Percentiles rank a stretch among this genome's conserved stretches.
Evolutionary conservation across 2,329 filamentous ascomycete genomes (phyloP).

Genomic region (Beauveria pseudobassiana): DNA sequence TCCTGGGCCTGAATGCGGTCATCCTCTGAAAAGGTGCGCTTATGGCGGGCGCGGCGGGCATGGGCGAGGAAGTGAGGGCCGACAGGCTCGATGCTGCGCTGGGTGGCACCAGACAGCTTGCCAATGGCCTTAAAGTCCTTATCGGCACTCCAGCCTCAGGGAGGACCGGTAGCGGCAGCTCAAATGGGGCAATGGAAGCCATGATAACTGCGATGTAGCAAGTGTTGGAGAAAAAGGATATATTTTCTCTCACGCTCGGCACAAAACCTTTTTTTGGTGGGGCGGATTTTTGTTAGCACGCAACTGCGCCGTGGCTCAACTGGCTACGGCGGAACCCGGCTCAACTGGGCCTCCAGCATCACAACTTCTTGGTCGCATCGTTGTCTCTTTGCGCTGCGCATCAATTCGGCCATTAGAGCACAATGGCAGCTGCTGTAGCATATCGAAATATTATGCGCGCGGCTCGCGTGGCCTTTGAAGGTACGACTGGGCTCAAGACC

Average conservation of each 20-base stretch:
- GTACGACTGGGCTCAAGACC: constrained; percentile 35
- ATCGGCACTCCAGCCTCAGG: constrained; percentile 73
- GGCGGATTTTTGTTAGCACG: not conserved
- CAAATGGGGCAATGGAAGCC: constrained; percentile 55
- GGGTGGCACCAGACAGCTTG: constrained; percentile 65
- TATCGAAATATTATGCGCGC: constrained; percentile 80
- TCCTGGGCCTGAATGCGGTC: constrained; percentile 94
- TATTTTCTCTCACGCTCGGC: not conserved
- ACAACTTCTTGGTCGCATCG: not conserved
- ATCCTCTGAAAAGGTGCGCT: constrained; percentile 97
- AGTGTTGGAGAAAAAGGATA: constrained; percentile 12
- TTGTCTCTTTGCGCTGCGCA: not conserved
- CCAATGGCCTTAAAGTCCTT: constrained; percentile 88
- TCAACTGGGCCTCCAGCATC: constrained; percentile 17
- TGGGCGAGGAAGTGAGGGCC: constrained; percentile 97
- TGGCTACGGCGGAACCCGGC: constrained; percentile 16
- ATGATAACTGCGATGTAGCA: constrained; percentile 35
- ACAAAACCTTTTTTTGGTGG: constrained; percentile 6
- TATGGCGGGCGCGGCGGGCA: constrained; percentile 88
- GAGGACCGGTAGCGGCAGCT: constrained; percentile 64
- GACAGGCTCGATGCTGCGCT: constrained; percentile 89
- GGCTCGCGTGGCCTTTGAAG: constrained; percentile 73
- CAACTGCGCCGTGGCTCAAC: not conserved
- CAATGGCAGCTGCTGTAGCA: constrained; percentile 63
- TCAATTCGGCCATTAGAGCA: constrained; percentile 10